Evolutionary conservation across 1,139 yeast species (phyloP), one percentile per base, ranked within the genome.

Genomic region (Taphrina confusa): DNA sequence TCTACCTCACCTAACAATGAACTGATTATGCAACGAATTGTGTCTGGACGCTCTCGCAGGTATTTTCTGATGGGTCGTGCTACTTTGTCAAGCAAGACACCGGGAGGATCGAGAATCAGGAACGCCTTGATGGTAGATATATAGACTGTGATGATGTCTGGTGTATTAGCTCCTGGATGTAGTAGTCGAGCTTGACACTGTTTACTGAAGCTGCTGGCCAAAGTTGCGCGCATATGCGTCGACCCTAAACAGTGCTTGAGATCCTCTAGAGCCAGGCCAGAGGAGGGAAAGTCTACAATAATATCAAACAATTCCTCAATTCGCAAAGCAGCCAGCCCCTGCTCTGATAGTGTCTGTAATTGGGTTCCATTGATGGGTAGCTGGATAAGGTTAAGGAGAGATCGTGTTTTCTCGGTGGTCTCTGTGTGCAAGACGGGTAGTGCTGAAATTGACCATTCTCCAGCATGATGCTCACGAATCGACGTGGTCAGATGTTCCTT

Each of bases 141-240:
- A 68, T 88, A 91, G 49, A 80, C 80, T 1, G 82, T 73, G 25
- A 92, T 80, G 2, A 90, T 84, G 61, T 85, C 90, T 1, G 80
- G 78, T 0, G 97, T 92, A 66, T 87, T 84, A 0, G 87, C 81
- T 9, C 96, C 96, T 1, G 96, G 87, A 68, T 89, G 94, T 18
- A 91, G 74, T 9, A 90, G 72, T 46, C 80, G 73, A 30, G 69
- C 70, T 20, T 78, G 73, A 63, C 91, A 83, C 1, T 75, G 71
- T 0, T 70, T 67, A 8, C 81, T 80, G 67, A 88, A 89, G 0
- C 74, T 69, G 30, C 75, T 74, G 2, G 85, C 87, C n/a, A 84
- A 72, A 16, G 73, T 72, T 1, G 81, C 74, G 51, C 89, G 73
- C 63, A 83, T 80, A 68, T 66, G 46, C 67, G 72, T 47, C 62